Evolutionary conservation across 1,139 yeast genomes (phyloP).

Genomic region (Yamadazyma atmosphaerica): DNA sequence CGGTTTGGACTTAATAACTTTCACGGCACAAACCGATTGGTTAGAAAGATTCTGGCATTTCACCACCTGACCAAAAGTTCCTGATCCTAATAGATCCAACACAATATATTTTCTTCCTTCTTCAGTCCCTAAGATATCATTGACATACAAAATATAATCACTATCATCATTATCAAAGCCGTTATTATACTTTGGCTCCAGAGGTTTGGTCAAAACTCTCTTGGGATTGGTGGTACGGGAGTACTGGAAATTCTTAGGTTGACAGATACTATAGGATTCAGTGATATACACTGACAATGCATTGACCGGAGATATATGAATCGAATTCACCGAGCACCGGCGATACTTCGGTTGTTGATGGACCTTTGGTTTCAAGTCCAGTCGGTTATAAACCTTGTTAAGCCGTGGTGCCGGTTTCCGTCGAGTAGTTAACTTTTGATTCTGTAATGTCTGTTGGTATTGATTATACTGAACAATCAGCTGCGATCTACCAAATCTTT

Average conservation of each 20-base stretch:
- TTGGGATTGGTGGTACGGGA: slow-evolving; percentile 86
- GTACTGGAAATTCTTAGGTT: slow-evolving; percentile 78
- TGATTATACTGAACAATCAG: slow-evolving; percentile 41
- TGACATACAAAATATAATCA: slow-evolving; percentile 90
- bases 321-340: slow-evolving; percentile 75
- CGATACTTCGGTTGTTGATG: slow-evolving; percentile 75
- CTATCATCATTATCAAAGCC: slow-evolving; percentile 88
- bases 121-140: slow-evolving; percentile 87
- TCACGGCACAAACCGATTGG: slow-evolving; percentile 90
- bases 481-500: slow-evolving; percentile 29
- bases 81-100: slow-evolving; percentile 88
- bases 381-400: slow-evolving; percentile 35
- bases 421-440: slow-evolving; percentile 22
- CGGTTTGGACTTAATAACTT: slow-evolving; percentile 89
- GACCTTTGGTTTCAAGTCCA: slow-evolving; percentile 63
- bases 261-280: slow-evolving; percentile 82
- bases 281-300: slow-evolving; percentile 80
- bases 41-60: slow-evolving; percentile 91
- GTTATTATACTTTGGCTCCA: slow-evolving; percentile 76
- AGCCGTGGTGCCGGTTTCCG: slow-evolving; percentile 42
- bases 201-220: slow-evolving; percentile 89
- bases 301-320: slow-evolving; percentile 80
- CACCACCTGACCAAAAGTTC: slow-evolving; percentile 98
- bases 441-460: slow-evolving; percentile 33
- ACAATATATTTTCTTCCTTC: slow-evolving; percentile 88